Conservation (phyloP, 1,284 basidiomycete genomes). For the Coriolopsis trogii region DNA sequence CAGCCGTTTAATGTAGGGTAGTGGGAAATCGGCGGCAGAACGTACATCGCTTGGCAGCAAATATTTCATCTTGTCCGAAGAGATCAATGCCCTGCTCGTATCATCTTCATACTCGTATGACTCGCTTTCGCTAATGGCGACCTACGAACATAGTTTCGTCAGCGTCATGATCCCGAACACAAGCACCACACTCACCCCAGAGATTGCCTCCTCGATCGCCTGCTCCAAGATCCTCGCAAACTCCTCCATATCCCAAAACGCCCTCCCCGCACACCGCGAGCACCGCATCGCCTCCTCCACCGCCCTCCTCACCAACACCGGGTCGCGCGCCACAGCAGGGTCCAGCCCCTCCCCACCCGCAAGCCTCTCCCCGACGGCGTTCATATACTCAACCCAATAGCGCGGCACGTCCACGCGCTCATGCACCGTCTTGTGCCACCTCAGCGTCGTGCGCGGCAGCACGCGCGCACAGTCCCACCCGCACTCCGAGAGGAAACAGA, state of each 20-base stretch:
- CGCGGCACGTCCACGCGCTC: conserved; percentile 6
- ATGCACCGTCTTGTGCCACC: conserved; percentile 8
- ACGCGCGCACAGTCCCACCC: conserved; percentile 5
- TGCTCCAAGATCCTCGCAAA: conserved; percentile 12
- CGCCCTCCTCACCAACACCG: conserved; percentile 3
- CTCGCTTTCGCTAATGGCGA: neutral
- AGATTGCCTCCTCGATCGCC: conserved; percentile 15
- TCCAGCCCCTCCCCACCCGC: conserved; percentile 6
- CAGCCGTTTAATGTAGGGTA: neutral
- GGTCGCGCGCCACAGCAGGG: conserved; percentile 7
- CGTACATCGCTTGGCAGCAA: conserved; percentile 10
- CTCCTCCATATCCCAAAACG: conserved; percentile 17
- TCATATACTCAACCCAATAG: conserved; percentile 19
- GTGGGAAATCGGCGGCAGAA: neutral
- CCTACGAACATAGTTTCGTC: neutral
- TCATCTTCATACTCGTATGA: conserved; percentile 1
- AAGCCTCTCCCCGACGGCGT: conserved; percentile 3
- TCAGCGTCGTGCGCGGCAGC: conserved; percentile 1
- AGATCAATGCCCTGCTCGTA: neutral
- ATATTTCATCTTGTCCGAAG: conserved; percentile 5
- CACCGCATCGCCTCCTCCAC: conserved; percentile 10
- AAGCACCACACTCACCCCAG: conserved; percentile 1
- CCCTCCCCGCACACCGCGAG: conserved; percentile 8
- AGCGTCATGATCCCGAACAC: neutral
- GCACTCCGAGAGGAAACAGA: conserved; percentile 19